Percentiles rank a stretch among this genome's conserved stretches.
Evolutionary conservation across 164 flowering plant genomes (phyloP).

Genomic region (grape (Vitis vinifera)): ASM3070453v1 NC_081816.1:9047001-9047500

Average conservation of each 20-base stretch:
- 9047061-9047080: slow-evolving; percentile 70
- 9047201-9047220: slow-evolving; percentile 82
- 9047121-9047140: slow-evolving; percentile 74
- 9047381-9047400: not conserved
- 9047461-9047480: not conserved
- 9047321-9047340: slow-evolving; percentile 84
- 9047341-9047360: slow-evolving; percentile 22
- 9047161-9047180: slow-evolving; percentile 79
- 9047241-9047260: slow-evolving; percentile 82
- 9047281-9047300: slow-evolving; percentile 66
- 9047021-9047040: slow-evolving; percentile 74
- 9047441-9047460: slow-evolving; percentile 2
- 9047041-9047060: slow-evolving; percentile 67
- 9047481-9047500: not conserved
- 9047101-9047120: slow-evolving; percentile 63
- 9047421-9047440: not conserved
- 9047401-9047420: not conserved
- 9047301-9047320: slow-evolving; percentile 87
- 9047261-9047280: slow-evolving; percentile 79
- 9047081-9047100: slow-evolving; percentile 74
- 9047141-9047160: slow-evolving; percentile 85
- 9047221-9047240: slow-evolving; percentile 85
- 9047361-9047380: slow-evolving; percentile 3
- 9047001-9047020: slow-evolving; percentile 73
- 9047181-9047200: slow-evolving; percentile 76